Evolutionary conservation across 2,329 filamentous ascomycete species (phyloP).

Genomic region (Epichloe glyceriae): DNA sequence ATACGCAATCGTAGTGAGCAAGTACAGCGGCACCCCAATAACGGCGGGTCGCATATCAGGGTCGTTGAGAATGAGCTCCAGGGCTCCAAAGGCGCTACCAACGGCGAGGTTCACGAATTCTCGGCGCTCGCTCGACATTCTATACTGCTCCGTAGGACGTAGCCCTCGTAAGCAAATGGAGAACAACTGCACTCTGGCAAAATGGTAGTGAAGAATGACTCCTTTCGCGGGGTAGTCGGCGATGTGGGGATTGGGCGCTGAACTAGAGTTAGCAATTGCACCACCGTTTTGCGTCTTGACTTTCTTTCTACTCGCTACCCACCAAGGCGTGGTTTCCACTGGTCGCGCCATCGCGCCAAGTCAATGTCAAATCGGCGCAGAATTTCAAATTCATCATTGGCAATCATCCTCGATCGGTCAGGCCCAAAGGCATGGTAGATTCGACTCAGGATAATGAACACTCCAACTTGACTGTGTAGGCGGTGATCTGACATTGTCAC

Average conservation of each 20-base stretch:
- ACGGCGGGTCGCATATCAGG: constrained; percentile 18
- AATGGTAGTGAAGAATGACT: constrained; percentile 35
- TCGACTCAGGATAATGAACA: constrained; percentile 47
- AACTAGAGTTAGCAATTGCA: neutral
- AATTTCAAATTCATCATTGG: constrained; percentile 20
- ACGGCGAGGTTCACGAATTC: constrained; percentile 30
- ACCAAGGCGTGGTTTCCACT: constrained; percentile 24
- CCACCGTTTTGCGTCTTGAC: neutral
- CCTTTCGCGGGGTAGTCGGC: constrained; percentile 36
- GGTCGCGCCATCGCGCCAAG: constrained; percentile 22
- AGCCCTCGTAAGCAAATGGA: constrained; percentile 31
- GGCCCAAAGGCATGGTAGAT: constrained; percentile 45
- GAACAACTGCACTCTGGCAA: constrained; percentile 35
- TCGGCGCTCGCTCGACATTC: constrained; percentile 30
- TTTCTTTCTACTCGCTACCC: neutral
- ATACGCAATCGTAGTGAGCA: constrained; percentile 20
- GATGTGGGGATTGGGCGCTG: constrained; percentile 32
- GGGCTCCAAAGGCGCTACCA: constrained; percentile 17
- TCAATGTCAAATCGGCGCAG: constrained; percentile 17
- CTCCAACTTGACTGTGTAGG: constrained; percentile 44
- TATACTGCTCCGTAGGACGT: constrained; percentile 21
- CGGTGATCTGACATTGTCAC: constrained; percentile 42
- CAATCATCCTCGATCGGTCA: constrained; percentile 29
- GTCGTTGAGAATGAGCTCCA: constrained; percentile 18
- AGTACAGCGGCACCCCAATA: constrained; percentile 19